phyloP scores from a whole-genome alignment of 495 filamentous ascomycete species.

The Lasiosphaeria ovina region DNA sequence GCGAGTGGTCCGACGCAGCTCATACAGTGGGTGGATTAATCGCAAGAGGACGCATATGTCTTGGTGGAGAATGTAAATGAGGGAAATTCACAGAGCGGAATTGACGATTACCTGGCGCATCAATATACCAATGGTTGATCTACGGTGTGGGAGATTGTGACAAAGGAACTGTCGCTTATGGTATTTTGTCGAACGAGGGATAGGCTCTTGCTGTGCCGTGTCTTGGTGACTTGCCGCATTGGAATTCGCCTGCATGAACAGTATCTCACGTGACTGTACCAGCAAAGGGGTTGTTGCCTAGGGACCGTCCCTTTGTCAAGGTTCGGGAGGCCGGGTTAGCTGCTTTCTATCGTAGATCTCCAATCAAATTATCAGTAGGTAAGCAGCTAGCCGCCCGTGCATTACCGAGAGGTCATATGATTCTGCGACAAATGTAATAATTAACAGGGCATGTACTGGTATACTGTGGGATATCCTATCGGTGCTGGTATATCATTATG shows the following conservation, averaged over 20 bases:
- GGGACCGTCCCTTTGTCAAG: background rate
- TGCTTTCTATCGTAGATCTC: background rate
- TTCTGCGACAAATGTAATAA: background rate
- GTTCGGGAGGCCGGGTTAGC: background rate
- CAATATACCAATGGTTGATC: too few relatives aligned
- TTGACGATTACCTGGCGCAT: too few relatives aligned
- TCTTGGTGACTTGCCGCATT: background rate
- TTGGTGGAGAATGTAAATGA: too few relatives aligned
- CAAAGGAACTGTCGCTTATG: too few relatives aligned
- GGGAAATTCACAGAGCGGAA: too few relatives aligned
- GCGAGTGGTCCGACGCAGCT: too few relatives aligned
- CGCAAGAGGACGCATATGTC: too few relatives aligned
- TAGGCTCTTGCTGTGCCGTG: background rate
- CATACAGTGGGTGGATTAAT: too few relatives aligned
- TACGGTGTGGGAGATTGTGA: too few relatives aligned
- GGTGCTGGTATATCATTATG: background rate
- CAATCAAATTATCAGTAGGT: background rate
- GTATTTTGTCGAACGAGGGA: background rate
- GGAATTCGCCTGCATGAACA: background rate
- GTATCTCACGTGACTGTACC: background rate
- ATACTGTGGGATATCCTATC: background rate
- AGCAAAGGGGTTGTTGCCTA: background rate
- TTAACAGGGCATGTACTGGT: background rate
- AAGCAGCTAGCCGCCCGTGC: background rate
- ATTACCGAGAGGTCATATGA: background rate